These are phyloP conservation scores for Kazachstania sp. DNA, from an alignment of 1,139 yeast genomes.

Conservation along the genomic window DNA sequence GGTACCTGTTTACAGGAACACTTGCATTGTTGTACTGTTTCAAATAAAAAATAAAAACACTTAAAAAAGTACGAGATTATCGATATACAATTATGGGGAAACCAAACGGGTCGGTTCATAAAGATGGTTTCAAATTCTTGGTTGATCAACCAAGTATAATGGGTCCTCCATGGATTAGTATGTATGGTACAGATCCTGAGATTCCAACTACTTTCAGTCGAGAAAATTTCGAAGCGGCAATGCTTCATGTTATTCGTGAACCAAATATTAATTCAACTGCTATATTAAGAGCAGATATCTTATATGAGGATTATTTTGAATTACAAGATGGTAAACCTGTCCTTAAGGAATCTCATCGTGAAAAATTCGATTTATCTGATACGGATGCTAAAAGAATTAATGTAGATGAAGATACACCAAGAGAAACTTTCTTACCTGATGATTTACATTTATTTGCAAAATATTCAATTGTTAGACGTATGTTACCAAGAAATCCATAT, in stretches of 20 bases:
- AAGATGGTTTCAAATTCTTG: conserved; percentile 25
- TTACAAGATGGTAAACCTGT: conserved; percentile 27
- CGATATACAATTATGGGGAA: not conserved
- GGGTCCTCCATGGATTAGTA: conserved; percentile 61
- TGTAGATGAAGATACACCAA: conserved; percentile 48
- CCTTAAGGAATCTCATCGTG: conserved; percentile 6
- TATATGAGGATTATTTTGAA: conserved; percentile 45
- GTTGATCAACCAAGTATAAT: conserved; percentile 37
- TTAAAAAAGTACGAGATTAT: too few species aligned
- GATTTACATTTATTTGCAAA: conserved; percentile 14
- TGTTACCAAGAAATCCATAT: conserved; percentile 82
- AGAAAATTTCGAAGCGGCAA: conserved; percentile 62
- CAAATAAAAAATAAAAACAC: too few species aligned
- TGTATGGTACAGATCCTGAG: conserved; percentile 31
- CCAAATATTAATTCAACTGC: conserved; percentile 93
- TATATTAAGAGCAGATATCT: conserved; percentile 77
- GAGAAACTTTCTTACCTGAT: conserved; percentile 21
- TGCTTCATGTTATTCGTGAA: conserved; percentile 70
- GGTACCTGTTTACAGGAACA: too few species aligned
- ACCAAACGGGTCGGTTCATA: conserved; percentile 4
- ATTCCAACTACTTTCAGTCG: conserved; percentile 31
- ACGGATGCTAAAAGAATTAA: conserved; percentile 31
- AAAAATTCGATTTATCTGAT: conserved; percentile 7
- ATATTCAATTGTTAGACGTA: conserved; percentile 58
- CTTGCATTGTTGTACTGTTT: too few species aligned